A percentile compares a stretch with the other conserved stretches of the same genome.
Conservation (phyloP, 2,329 filamentous ascomycete genomes). For the Phaeosphaeriaceae sp. region DNA sequence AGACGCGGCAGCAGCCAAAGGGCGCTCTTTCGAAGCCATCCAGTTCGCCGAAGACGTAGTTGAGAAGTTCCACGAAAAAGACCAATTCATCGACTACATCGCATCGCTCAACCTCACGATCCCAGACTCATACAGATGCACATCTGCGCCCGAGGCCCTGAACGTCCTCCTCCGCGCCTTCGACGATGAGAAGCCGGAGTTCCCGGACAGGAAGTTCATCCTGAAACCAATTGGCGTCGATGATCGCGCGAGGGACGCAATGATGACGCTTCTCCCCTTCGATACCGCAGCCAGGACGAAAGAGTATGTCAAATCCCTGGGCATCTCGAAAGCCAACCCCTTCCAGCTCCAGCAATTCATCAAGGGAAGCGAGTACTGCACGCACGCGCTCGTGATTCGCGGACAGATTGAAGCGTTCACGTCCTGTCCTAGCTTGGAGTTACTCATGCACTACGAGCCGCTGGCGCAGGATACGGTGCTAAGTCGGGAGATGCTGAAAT, state of each 20-base stretch:
- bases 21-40: constrained; percentile 66
- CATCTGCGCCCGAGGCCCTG: constrained; percentile 60
- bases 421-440: constrained; percentile 68
- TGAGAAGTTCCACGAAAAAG: constrained; percentile 67
- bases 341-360: constrained; percentile 77
- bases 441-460: constrained; percentile 71
- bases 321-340: constrained; percentile 61
- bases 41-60: constrained; percentile 68
- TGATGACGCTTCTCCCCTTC: constrained; percentile 69
- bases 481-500: constrained; percentile 66
- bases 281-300: constrained; percentile 61
- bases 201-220: constrained; percentile 61
- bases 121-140: constrained; percentile 59
- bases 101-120: constrained; percentile 50
- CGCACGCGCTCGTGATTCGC: constrained; percentile 71
- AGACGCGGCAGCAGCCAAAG: constrained; percentile 57
- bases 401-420: constrained; percentile 71
- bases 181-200: constrained; percentile 14
- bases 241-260: constrained; percentile 64
- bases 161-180: constrained; percentile 54
- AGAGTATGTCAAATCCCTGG: constrained; percentile 61
- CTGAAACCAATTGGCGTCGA: constrained; percentile 72
- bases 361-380: constrained; percentile 70
- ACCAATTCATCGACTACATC: constrained; percentile 68
- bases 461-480: constrained; percentile 64